phyloP scores from a whole-genome alignment of 441 rosid genomes.

The Syzygium malaccense region DNA sequence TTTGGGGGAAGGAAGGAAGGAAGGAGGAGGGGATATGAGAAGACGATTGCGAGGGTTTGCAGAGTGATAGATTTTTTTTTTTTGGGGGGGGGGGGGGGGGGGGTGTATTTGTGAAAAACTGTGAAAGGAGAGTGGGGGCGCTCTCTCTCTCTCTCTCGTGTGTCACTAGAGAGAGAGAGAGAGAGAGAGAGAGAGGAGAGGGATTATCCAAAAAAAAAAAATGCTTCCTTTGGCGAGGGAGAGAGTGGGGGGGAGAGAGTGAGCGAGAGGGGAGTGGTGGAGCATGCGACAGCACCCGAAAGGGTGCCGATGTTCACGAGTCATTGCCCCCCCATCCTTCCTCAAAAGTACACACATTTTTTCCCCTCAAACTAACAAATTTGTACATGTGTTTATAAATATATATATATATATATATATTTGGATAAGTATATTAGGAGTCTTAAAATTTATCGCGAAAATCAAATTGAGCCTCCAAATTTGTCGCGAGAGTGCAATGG shows the following conservation, averaged over 20 bases:
- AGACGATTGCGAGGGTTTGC: neutral
- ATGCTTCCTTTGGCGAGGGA: neutral
- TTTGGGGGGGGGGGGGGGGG: neutral
- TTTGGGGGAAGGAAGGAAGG: neutral
- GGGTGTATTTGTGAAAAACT: neutral
- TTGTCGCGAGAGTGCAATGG: too few relatives aligned
- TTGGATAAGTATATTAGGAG: too few relatives aligned
- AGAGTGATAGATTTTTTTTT: neutral
- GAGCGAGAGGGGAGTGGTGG: neutral
- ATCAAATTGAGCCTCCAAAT: too few relatives aligned
- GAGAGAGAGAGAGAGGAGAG: neutral
- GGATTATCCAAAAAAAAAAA: too few relatives aligned
- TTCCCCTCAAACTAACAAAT: neutral
- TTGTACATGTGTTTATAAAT: neutral
- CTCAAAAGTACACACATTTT: neutral
- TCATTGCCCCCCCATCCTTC: neutral
- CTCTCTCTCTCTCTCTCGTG: too few relatives aligned
- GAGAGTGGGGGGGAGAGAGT: neutral
- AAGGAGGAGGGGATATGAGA: neutral
- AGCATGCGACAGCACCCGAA: neutral
- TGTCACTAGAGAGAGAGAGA: neutral
- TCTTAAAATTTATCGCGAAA: too few relatives aligned
- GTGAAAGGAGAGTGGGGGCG: neutral
- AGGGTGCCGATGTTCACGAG: neutral
- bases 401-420: too few relatives aligned